Percentiles rank a stretch among this genome's conserved stretches.
Evolutionary conservation across 2,329 filamentous ascomycete genomes (phyloP).

Genomic region (Colletotrichum graminicola): DNA sequence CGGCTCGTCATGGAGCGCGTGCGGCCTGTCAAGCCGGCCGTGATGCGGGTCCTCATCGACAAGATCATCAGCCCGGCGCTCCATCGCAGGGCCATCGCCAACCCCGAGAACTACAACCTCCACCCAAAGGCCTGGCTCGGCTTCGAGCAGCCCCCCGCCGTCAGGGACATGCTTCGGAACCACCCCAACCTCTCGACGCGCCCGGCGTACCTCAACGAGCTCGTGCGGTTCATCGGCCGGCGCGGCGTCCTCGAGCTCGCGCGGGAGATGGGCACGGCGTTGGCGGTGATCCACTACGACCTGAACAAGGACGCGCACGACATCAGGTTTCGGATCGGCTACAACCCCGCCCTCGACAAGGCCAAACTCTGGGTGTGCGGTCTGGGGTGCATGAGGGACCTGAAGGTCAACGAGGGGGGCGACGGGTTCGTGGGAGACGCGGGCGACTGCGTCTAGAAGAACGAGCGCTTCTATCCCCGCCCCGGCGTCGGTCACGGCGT

Average conservation of each 20-base stretch:
- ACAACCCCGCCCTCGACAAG: not conserved
- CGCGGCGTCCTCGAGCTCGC: not conserved
- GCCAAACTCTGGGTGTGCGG: constrained; percentile 23
- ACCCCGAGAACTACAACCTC: constrained; percentile 22
- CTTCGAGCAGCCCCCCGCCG: constrained; percentile 5
- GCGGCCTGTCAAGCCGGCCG: constrained; percentile 1
- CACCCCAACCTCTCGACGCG: constrained; percentile 1
- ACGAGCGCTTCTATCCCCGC: constrained; percentile 30
- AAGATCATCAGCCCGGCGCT: not conserved
- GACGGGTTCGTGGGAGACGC: constrained; percentile 11
- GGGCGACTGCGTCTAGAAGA: constrained; percentile 12
- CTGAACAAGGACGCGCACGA: constrained; percentile 11
- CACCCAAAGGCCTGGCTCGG: constrained; percentile 26
- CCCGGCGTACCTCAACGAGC: constrained; percentile 31
- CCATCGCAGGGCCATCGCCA: not conserved
- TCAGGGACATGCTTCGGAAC: not conserved
- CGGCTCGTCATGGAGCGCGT: constrained; percentile 24
- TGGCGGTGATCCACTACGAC: constrained; percentile 32
- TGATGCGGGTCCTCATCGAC: constrained; percentile 14
- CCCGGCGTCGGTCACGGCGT: constrained; percentile 23
- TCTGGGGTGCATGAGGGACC: constrained; percentile 6
- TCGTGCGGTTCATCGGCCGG: constrained; percentile 14
- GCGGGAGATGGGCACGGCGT: constrained; percentile 22
- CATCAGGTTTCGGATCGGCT: constrained; percentile 17
- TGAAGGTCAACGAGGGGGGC: not conserved